These are phyloP conservation scores for Colletotrichum karsti DNA, from an alignment of 2,329 filamentous ascomycete species.

Conservation along the genomic window DNA sequence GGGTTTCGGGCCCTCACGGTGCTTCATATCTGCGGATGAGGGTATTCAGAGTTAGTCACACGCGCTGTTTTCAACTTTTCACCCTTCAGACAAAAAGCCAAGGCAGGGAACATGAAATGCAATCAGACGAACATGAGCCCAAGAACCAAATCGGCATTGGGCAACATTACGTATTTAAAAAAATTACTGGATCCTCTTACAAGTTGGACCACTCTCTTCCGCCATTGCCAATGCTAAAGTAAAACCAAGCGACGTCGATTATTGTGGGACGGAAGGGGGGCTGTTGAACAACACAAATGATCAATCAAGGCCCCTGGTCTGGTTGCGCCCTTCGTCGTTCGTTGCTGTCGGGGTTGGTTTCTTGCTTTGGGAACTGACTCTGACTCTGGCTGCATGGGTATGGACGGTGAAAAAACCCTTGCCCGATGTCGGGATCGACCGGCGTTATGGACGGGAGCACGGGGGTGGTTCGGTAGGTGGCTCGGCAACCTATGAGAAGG, in stretches of 20 bases:
- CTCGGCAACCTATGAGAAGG: conserved; percentile 3
- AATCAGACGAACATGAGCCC: neutral
- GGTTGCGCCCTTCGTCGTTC: conserved; percentile 22
- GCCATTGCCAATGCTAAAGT: conserved; percentile 26
- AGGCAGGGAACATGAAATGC: neutral
- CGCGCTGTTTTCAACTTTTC: neutral
- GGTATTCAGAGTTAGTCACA: conserved; percentile 20
- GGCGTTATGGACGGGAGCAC: conserved; percentile 16
- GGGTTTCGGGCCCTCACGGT: conserved; percentile 57
- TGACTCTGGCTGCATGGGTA: conserved; percentile 13
- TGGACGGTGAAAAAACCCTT: neutral
- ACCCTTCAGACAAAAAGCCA: neutral
- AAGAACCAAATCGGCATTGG: conserved; percentile 4
- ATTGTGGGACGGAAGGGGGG: conserved; percentile 23
- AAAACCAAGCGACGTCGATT: conserved; percentile 21
- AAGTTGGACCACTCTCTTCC: conserved; percentile 27
- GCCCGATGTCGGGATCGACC: conserved; percentile 29
- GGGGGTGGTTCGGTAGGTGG: conserved; percentile 10
- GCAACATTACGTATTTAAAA: conserved; percentile 17
- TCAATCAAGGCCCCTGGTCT: conserved; percentile 23
- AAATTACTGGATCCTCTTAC: conserved; percentile 30
- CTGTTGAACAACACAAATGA: neutral
- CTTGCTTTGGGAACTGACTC: neutral
- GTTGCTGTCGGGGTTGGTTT: neutral
- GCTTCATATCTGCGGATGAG: conserved; percentile 65